Evolutionary conservation across 495 filamentous ascomycete genomes (phyloP).

Genomic region (Rusavskia elegans): DNA sequence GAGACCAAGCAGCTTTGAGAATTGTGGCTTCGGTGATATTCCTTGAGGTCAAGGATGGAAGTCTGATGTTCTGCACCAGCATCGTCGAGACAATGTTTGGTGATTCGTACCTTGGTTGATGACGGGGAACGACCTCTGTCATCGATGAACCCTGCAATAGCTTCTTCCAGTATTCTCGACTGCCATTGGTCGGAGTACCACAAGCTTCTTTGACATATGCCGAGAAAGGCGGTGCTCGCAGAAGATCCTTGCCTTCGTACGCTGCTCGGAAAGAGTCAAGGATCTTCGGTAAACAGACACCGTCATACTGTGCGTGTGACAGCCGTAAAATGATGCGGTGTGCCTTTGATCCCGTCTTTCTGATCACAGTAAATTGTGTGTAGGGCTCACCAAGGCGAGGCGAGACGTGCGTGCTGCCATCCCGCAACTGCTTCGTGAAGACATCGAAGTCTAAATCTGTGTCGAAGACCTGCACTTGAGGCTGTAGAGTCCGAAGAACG

Average conservation of each 20-base stretch:
- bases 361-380: slow-evolving; percentile 44
- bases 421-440: slow-evolving; percentile 32
- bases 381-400: slow-evolving; percentile 46
- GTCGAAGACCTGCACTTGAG: slow-evolving; percentile 36
- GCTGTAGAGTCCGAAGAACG: slow-evolving; percentile 37
- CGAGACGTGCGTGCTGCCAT: slow-evolving; percentile 29
- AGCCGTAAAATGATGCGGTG: slow-evolving; percentile 49
- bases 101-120: slow-evolving; percentile 23
- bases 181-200: slow-evolving; percentile 27
- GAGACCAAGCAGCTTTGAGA: slow-evolving; percentile 41
- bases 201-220: slow-evolving; percentile 39
- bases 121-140: slow-evolving; percentile 27
- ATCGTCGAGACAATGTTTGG: slow-evolving; percentile 23
- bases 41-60: slow-evolving; percentile 20
- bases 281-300: slow-evolving; percentile 48
- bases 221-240: slow-evolving; percentile 35
- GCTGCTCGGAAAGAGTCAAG: slow-evolving; percentile 35
- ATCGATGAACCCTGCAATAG: slow-evolving; percentile 29
- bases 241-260: slow-evolving; percentile 33
- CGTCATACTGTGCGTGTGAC: slow-evolving; percentile 65
- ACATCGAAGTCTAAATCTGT: slow-evolving; percentile 34
- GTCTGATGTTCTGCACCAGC: slow-evolving; percentile 24
- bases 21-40: slow-evolving; percentile 39
- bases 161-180: slow-evolving; percentile 35
- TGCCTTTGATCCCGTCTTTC: slow-evolving; percentile 27